These are phyloP conservation scores for Podospora conica DNA, from an alignment of 495 filamentous ascomycete genomes.

Conservation along the genomic window DNA sequence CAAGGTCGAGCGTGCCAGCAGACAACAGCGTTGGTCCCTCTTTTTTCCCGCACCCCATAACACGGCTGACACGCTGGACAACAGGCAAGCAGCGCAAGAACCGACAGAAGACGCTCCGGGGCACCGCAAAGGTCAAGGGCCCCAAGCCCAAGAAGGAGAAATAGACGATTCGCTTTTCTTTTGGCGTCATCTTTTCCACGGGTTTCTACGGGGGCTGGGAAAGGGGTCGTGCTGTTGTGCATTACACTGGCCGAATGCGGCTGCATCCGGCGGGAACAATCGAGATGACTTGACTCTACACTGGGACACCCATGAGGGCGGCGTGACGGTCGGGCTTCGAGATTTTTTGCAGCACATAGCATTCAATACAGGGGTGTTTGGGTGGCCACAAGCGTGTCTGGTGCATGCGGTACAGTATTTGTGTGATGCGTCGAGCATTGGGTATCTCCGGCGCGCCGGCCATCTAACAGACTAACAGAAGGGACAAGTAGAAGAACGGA, in stretches of 20 bases:
- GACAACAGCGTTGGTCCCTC: constrained; percentile 91
- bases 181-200: constrained; percentile 26
- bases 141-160: constrained; percentile 75
- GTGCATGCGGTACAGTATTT: not conserved
- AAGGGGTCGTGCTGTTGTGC: constrained; percentile 31
- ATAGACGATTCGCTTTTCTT: constrained; percentile 32
- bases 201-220: constrained; percentile 24
- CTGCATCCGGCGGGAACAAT: constrained; percentile 19
- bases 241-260: constrained; percentile 26
- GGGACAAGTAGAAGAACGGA: not conserved
- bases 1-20: constrained; percentile 92
- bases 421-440: constrained; percentile 1
- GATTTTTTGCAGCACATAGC: constrained; percentile 30
- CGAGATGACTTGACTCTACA: constrained; percentile 21
- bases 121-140: constrained; percentile 85
- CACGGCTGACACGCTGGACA: not conserved
- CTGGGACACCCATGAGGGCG: constrained; percentile 24
- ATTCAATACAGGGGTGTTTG: constrained; percentile 31
- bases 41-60: not conserved
- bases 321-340: constrained; percentile 31
- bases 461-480: not conserved
- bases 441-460: constrained; percentile 1
- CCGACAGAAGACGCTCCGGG: constrained; percentile 95
- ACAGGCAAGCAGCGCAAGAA: constrained; percentile 99
- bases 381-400: constrained; percentile 1